Conservation (phyloP, 2,329 filamentous ascomycete species). For the Zasmidium angulare region DNA sequence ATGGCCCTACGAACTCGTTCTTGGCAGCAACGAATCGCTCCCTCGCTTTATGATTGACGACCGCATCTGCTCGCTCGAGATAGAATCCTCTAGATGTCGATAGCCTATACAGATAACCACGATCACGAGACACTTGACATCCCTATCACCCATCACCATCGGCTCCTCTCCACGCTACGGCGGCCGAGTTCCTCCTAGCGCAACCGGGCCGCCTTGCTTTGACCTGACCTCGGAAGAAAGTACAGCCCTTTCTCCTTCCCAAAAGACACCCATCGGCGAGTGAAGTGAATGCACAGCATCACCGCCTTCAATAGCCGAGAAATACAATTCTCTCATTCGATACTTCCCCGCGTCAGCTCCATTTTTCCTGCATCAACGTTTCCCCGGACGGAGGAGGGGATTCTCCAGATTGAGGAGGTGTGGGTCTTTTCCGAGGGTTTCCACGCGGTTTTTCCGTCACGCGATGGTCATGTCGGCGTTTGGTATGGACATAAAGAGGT, state of each 20-base stretch:
- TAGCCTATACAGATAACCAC: neutral
- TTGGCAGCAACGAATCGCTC: neutral
- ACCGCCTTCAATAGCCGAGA: neutral
- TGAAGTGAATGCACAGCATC: constrained; percentile 1
- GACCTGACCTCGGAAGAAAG: neutral
- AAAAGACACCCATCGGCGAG: neutral
- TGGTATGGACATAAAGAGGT: no score
- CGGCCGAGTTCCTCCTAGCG: neutral
- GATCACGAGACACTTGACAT: neutral
- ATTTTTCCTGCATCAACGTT: neutral
- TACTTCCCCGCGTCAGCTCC: neutral
- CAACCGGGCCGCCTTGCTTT: neutral
- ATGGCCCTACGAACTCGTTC: neutral
- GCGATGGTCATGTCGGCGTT: neutral
- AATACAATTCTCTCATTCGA: neutral
- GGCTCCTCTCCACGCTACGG: neutral
- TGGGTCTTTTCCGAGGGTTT: neutral
- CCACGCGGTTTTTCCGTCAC: constrained; percentile 3
- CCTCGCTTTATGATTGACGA: neutral
- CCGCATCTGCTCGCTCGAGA: neutral
- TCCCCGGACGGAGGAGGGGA: neutral
- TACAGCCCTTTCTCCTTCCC: neutral
- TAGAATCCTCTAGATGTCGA: constrained; percentile 5
- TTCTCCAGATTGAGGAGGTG: neutral
- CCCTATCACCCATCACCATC: neutral